Evolutionary conservation across 805 yeast genomes (phyloP).

Genomic region (Yamadazyma ubonensis): DNA sequence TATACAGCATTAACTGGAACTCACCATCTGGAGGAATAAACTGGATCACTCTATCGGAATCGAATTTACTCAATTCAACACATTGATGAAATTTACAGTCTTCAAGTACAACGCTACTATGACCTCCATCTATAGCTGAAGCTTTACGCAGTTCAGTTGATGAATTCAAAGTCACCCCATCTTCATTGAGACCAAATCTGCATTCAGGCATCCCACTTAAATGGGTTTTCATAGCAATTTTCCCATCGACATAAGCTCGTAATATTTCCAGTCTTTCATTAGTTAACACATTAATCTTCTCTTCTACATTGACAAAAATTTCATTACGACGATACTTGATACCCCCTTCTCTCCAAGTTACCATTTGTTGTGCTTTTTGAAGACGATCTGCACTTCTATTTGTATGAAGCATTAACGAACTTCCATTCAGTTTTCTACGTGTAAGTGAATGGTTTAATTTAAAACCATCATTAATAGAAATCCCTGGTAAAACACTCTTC

Average conservation of each 20-base stretch:
- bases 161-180: constrained; percentile 26
- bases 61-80: constrained; percentile 70
- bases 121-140: constrained; percentile 26
- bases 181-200: constrained; percentile 72
- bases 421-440: constrained; percentile 12
- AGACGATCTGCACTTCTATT: constrained; percentile 14
- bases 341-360: constrained; percentile 16
- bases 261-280: constrained; percentile 62
- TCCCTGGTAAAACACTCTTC: constrained; percentile 17
- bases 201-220: constrained; percentile 83
- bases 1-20: constrained; percentile 78
- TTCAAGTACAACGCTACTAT: constrained; percentile 50
- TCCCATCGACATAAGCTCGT: constrained; percentile 74
- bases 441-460: constrained; percentile 9
- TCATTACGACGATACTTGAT: constrained; percentile 73
- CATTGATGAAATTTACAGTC: constrained; percentile 88
- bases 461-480: constrained; percentile 10
- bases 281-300: constrained; percentile 68
- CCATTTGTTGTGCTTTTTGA: constrained; percentile 2
- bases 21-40: constrained; percentile 88
- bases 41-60: constrained; percentile 57
- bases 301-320: constrained; percentile 72
- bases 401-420: constrained; percentile 8
- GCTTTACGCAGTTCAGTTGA: constrained; percentile 36
- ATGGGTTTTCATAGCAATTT: constrained; percentile 65